Conservation (phyloP, 2,329 filamentous ascomycete genomes). For the Catunica adiposa region DNA sequence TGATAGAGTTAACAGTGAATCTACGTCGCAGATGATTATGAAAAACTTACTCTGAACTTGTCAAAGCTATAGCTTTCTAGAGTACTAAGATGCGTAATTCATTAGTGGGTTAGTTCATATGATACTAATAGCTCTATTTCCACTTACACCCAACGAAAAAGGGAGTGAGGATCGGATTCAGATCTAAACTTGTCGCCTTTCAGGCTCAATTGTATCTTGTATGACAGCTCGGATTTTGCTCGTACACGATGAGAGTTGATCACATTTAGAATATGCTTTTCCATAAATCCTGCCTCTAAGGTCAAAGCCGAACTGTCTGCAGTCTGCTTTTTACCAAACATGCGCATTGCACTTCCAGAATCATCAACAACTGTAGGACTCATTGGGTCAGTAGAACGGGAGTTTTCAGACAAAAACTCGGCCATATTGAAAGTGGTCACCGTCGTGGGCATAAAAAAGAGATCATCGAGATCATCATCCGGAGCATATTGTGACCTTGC, state of each 20-base stretch:
- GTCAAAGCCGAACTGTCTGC: neutral
- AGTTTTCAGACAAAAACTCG: neutral
- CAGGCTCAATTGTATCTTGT: neutral
- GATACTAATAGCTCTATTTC: neutral
- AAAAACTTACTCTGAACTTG: neutral
- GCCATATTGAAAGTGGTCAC: neutral
- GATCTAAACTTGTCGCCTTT: neutral
- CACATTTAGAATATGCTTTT: neutral
- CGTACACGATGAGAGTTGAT: neutral
- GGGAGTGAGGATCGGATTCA: neutral
- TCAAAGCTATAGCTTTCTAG: neutral
- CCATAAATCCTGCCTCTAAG: neutral
- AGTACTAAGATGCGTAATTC: neutral
- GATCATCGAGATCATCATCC: neutral
- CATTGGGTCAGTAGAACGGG: neutral
- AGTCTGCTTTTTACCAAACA: neutral
- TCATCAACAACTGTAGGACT: neutral
- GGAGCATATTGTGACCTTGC: neutral
- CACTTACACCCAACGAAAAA: constrained; percentile 4
- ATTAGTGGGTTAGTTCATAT: neutral
- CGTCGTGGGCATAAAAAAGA: neutral
- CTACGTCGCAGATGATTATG: neutral
- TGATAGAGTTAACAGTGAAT: neutral
- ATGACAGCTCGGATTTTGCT: neutral
- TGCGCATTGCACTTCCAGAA: neutral